phyloP scores from a whole-genome alignment of 2,329 filamentous ascomycete genomes.

The Fusarium xylarioides region DNA sequence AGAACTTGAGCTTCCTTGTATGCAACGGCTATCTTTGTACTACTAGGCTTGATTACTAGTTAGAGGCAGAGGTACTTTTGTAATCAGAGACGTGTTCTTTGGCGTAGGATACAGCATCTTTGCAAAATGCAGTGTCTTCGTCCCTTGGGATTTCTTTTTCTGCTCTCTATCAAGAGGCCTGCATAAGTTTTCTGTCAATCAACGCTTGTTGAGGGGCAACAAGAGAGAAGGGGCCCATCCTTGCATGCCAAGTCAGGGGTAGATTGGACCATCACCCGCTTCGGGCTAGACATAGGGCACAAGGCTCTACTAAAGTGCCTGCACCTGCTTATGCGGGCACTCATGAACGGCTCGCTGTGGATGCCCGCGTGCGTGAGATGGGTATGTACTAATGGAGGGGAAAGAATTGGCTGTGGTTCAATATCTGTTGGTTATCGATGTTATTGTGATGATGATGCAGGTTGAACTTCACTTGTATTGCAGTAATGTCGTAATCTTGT shows the following conservation, averaged over 20 bases:
- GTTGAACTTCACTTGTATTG: not conserved
- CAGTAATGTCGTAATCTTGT: not conserved
- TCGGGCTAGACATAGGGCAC: conserved; percentile 21
- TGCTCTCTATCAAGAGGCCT: not conserved
- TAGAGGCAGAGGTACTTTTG: not conserved
- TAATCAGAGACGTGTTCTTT: not conserved
- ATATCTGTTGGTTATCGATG: not conserved
- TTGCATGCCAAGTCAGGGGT: conserved; percentile 36
- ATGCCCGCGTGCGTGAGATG: conserved; percentile 22
- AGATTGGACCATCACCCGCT: conserved; percentile 29
- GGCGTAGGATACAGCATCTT: not conserved
- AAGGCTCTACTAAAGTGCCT: conserved; percentile 41
- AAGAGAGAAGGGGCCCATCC: conserved; percentile 13
- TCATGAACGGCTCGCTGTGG: conserved; percentile 31
- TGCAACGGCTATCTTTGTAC: not conserved
- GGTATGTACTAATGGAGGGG: conserved; percentile 7
- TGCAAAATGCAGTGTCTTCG: not conserved
- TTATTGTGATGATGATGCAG: not conserved
- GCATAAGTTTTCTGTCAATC: conserved; percentile 10
- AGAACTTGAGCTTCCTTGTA: not conserved
- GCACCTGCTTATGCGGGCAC: conserved; percentile 36
- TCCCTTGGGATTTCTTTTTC: not conserved
- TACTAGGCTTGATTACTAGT: not conserved
- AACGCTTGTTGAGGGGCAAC: conserved; percentile 19
- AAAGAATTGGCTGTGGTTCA: conserved; percentile 2